phyloP scores from a whole-genome alignment of 73 alveolate genomes.

The Uronychia binucleata region DNA sequence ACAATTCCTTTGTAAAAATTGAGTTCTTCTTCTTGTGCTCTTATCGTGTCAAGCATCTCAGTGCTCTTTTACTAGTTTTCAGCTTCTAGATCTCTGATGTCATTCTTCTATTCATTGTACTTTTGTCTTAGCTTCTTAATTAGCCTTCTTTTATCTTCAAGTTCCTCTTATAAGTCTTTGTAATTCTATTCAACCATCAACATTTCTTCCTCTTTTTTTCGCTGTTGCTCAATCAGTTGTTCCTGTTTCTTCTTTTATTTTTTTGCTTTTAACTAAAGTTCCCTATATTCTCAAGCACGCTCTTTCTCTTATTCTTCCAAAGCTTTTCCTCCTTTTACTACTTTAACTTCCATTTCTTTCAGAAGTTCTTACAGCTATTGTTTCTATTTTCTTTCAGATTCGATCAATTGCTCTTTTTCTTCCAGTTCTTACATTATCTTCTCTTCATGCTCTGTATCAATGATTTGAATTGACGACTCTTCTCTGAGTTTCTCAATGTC shows the following conservation, averaged over 20 bases:
- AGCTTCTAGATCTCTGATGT: constrained; percentile 4
- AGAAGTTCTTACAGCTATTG: constrained; percentile 57
- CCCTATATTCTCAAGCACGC: constrained; percentile 8
- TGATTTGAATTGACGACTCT: not conserved
- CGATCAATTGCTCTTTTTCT: constrained; percentile 25
- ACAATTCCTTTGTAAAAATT: constrained; percentile 21
- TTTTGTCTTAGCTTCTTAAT: constrained; percentile 4
- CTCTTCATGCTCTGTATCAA: not conserved
- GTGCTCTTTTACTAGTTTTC: constrained; percentile 11
- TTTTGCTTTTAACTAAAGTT: constrained; percentile 5
- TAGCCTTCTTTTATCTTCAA: constrained; percentile 1
- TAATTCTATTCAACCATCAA: constrained; percentile 19
- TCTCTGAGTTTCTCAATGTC: not conserved
- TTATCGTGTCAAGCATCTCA: not conserved
- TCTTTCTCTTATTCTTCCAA: constrained; percentile 11
- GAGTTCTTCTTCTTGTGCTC: constrained; percentile 15
- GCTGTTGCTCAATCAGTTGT: constrained; percentile 24
- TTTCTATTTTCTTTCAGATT: constrained; percentile 35
- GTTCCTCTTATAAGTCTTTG: constrained; percentile 19
- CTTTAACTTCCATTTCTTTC: constrained; percentile 61
- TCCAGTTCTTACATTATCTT: constrained; percentile 3
- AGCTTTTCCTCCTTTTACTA: constrained; percentile 37
- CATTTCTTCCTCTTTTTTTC: constrained; percentile 18
- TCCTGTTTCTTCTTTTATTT: constrained; percentile 1
- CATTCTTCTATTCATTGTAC: not conserved